A percentile compares a stretch with the other conserved stretches of the same genome.
Evolutionary conservation across 2,329 filamentous ascomycete species (phyloP).

Genomic region (Diaporthe destruens): DNA sequence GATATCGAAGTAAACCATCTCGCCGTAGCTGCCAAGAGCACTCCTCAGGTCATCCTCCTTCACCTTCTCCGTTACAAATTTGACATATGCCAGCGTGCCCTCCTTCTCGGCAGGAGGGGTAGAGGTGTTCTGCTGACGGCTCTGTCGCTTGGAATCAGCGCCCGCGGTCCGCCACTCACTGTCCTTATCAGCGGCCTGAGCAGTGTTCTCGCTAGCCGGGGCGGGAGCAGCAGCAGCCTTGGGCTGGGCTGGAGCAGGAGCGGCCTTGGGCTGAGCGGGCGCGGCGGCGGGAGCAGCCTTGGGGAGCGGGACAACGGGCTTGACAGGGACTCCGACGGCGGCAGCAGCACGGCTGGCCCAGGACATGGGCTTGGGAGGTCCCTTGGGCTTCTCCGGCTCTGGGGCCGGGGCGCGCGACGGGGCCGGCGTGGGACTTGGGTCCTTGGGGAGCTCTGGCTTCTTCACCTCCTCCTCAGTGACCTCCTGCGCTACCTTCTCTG

Average conservation of each 20-base stretch:
- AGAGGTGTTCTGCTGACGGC: slow-evolving; percentile 76
- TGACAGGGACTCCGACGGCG: slow-evolving; percentile 59
- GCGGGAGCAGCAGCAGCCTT: slow-evolving; percentile 55
- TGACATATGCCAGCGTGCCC: slow-evolving; percentile 88
- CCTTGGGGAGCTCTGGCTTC: slow-evolving; percentile 76
- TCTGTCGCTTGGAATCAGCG: slow-evolving; percentile 86
- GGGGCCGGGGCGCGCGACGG: slow-evolving; percentile 60
- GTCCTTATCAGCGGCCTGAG: slow-evolving; percentile 63
- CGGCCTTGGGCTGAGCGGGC: slow-evolving; percentile 58
- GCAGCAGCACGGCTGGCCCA: slow-evolving; percentile 80
- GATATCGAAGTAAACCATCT: slow-evolving; percentile 80
- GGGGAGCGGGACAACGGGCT: slow-evolving; percentile 58
- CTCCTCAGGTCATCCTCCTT: slow-evolving; percentile 76
- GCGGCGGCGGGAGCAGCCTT: slow-evolving; percentile 68
- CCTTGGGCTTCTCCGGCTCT: slow-evolving; percentile 61
- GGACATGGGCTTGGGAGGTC: slow-evolving; percentile 72
- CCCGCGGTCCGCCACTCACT: slow-evolving; percentile 91
- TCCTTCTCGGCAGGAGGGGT: slow-evolving; percentile 76
- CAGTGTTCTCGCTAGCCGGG: slow-evolving; percentile 64
- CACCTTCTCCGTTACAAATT: slow-evolving; percentile 93
- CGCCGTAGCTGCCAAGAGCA: slow-evolving; percentile 78
- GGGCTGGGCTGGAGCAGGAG: slow-evolving; percentile 55
- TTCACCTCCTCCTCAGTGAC: slow-evolving; percentile 67
- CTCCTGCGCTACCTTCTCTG: slow-evolving; percentile 65
- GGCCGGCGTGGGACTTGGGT: slow-evolving; percentile 69